A percentile compares a stretch with the other conserved stretches of the same genome.
These are phyloP conservation scores for Aspergillus transmontanensis DNA, from an alignment of 2,329 filamentous ascomycete genomes.

Conservation along the genomic window DNA sequence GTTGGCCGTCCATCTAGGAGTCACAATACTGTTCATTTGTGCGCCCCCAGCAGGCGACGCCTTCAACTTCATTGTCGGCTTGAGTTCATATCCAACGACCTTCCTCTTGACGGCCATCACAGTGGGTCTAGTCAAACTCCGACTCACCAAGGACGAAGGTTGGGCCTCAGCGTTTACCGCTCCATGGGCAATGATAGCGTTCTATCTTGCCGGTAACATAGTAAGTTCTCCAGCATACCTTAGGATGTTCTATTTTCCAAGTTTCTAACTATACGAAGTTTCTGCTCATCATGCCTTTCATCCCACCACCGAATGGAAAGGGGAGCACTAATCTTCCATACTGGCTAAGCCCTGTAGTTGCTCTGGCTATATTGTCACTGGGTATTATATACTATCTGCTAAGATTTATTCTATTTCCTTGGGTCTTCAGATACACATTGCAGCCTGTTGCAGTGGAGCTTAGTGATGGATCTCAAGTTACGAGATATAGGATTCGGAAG, in stretches of 20 bases:
- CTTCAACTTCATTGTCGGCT: conserved; percentile 26
- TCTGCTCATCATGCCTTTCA: conserved; percentile 24
- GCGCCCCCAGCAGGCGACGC: conserved; percentile 27
- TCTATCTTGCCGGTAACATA: conserved; percentile 22
- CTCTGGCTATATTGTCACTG: conserved; percentile 19
- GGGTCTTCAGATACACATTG: conserved; percentile 18
- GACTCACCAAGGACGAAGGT: conserved; percentile 10
- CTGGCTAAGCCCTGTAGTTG: conserved; percentile 21
- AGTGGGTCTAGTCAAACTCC: conserved; percentile 22
- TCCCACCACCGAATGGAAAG: conserved; percentile 17
- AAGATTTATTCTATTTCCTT: conserved; percentile 17
- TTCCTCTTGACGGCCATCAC: conserved; percentile 22
- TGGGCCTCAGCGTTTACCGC: conserved; percentile 17
- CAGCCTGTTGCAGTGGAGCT: conserved; percentile 13
- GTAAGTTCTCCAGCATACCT: conserved; percentile 7
- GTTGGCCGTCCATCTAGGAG: conserved; percentile 20
- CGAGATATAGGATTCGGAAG: background rate
- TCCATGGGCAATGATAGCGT: conserved; percentile 20
- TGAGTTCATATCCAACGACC: conserved; percentile 22
- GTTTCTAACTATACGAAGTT: conserved; percentile 11
- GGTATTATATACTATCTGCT: conserved; percentile 18
- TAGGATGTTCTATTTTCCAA: background rate
- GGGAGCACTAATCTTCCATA: conserved; percentile 21
- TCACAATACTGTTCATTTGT: conserved; percentile 26
- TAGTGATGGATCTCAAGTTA: conserved; percentile 21